Percentiles rank a stretch among this genome's conserved stretches.
phyloP scores from a whole-genome alignment of 2,329 filamentous ascomycete genomes.

The Fusarium proliferatum region DNA sequence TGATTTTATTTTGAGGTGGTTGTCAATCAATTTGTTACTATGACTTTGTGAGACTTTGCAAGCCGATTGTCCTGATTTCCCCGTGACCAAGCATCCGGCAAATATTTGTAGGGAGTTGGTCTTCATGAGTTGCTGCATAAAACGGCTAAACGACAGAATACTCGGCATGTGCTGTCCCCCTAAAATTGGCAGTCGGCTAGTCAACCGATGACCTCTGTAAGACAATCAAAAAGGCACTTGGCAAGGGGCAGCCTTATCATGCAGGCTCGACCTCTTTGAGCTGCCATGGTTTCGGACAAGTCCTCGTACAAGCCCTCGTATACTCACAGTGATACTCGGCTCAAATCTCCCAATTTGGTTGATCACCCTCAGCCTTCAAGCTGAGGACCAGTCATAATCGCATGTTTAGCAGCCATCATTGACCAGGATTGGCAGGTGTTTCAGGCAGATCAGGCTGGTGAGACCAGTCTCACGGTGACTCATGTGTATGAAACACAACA shows the following conservation, averaged over 20 bases:
- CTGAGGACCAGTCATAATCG: accelerated
- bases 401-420: neutral
- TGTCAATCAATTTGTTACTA: neutral
- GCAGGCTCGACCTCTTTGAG: neutral
- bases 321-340: neutral
- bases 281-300: too few species aligned
- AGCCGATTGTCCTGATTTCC: accelerated
- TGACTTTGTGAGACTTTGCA: neutral
- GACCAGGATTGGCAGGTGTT: neutral
- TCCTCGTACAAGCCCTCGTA: accelerated
- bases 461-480: neutral
- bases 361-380: accelerated
- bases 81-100: neutral
- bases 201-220: too few species aligned
- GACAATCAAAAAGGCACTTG: neutral
- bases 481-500: too few species aligned
- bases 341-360: accelerated
- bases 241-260: neutral
- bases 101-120: neutral
- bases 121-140: neutral
- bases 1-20: accelerated
- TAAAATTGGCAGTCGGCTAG: neutral
- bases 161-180: accelerated
- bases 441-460: neutral
- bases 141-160: too few species aligned